Evolutionary conservation across 768 basidiomycete genomes (phyloP).

Genomic region (Chlorophyllum brunneum): DNA sequence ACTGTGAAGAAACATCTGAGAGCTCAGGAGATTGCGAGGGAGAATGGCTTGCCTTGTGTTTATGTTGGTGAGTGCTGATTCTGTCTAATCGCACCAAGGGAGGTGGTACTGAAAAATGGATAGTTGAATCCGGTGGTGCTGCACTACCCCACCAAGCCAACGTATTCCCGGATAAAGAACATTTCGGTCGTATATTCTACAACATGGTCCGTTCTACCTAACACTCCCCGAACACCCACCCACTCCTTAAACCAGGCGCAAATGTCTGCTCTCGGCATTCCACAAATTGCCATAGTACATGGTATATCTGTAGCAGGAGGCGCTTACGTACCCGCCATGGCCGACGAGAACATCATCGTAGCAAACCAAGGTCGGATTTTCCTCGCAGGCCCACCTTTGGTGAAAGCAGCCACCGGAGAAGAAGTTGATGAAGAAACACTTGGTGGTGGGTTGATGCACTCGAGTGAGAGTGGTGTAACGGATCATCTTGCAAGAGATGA

Average conservation of each 20-base stretch:
- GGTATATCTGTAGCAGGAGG: slow-evolving; percentile 94
- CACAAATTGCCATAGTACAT: slow-evolving; percentile 90
- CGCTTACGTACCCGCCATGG: slow-evolving; percentile 95
- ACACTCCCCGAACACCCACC: neutral
- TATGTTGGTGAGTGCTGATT: slow-evolving; percentile 68
- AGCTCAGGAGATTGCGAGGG: slow-evolving; percentile 91
- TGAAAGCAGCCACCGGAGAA: slow-evolving; percentile 93
- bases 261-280: slow-evolving; percentile 89
- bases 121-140: slow-evolving; percentile 93
- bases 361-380: slow-evolving; percentile 92
- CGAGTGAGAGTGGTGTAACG: slow-evolving; percentile 86
- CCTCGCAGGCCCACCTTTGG: slow-evolving; percentile 90
- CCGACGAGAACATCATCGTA: slow-evolving; percentile 90
- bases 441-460: slow-evolving; percentile 90
- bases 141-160: slow-evolving; percentile 91
- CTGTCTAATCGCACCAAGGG: slow-evolving; percentile 3
- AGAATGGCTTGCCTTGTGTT: slow-evolving; percentile 86
- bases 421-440: slow-evolving; percentile 90
- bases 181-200: slow-evolving; percentile 96
- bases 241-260: slow-evolving; percentile 52
- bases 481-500: slow-evolving; percentile 86
- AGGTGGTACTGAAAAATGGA: neutral
- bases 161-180: slow-evolving; percentile 92
- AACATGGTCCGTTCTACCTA: slow-evolving; percentile 69
- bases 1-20: slow-evolving; percentile 96